These are phyloP conservation scores for Tetraselmis chui DNA, from an alignment of 139 green algal species.

Conservation along the genomic window DNA sequence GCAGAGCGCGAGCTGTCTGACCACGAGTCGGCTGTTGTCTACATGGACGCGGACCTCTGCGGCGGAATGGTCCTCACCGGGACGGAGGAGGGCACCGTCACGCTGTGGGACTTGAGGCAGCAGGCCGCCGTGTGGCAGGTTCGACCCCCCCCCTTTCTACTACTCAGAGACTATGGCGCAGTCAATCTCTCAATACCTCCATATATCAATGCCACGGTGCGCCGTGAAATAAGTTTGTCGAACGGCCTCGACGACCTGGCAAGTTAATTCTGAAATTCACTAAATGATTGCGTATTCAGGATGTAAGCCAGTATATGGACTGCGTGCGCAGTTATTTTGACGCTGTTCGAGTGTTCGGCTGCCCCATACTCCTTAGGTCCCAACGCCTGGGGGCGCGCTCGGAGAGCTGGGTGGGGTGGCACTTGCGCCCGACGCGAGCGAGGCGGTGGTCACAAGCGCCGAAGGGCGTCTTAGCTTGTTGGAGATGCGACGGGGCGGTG, in stretches of 20 bases:
- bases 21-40: constrained; percentile 50
- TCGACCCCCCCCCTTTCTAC: neutral
- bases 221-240: no score
- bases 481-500: constrained; percentile 30
- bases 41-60: constrained; percentile 1
- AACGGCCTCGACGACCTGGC: no score
- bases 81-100: constrained; percentile 61
- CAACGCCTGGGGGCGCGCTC: neutral
- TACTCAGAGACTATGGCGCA: no score
- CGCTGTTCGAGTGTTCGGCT: no score
- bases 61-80: constrained; percentile 43
- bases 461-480: constrained; percentile 45
- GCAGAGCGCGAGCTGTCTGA: constrained; percentile 32
- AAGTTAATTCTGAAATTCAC: no score
- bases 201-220: no score
- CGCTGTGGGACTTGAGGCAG: constrained; percentile 46
- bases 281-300: no score
- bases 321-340: no score
- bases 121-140: constrained; percentile 20
- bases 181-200: no score
- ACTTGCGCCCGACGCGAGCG: constrained; percentile 26
- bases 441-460: constrained; percentile 32
- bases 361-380: no score
- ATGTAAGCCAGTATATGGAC: no score
- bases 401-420: constrained; percentile 47